Evolutionary conservation across 768 basidiomycete species (phyloP).

Genomic region (Brasilioporus rufonigricans): DNA sequence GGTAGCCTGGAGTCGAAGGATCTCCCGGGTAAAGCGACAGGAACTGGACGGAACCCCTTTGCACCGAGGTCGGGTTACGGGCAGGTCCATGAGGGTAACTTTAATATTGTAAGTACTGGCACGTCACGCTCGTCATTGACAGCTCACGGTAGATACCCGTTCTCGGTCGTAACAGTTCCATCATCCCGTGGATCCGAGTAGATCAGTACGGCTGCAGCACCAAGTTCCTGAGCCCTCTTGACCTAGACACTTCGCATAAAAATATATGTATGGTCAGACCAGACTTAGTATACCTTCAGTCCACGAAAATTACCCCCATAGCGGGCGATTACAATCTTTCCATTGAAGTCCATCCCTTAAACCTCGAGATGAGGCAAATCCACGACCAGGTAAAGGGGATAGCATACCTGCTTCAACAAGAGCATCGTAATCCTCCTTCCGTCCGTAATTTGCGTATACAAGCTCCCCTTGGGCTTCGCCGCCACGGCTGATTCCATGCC

Average conservation of each 20-base stretch:
- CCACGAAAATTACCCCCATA: constrained; percentile 84
- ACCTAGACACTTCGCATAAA: constrained; percentile 48
- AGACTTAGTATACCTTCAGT: constrained; percentile 60
- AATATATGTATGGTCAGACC: constrained; percentile 6
- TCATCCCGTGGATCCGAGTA: constrained; percentile 90
- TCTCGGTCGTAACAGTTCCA: constrained; percentile 71
- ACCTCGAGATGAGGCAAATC: background rate
- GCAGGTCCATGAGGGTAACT: constrained; percentile 77
- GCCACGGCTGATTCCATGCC: constrained; percentile 68
- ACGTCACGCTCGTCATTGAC: background rate
- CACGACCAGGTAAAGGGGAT: background rate
- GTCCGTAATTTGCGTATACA: constrained; percentile 58
- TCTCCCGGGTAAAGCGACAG: constrained; percentile 69
- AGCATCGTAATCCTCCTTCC: constrained; percentile 60
- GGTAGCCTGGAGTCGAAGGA: constrained; percentile 85
- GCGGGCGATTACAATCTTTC: constrained; percentile 75
- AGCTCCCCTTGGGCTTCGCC: constrained; percentile 64
- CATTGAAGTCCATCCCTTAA: constrained; percentile 64
- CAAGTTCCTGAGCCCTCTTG: constrained; percentile 84
- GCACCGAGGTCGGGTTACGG: constrained; percentile 77
- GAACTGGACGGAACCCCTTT: constrained; percentile 83
- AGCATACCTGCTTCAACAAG: constrained; percentile 48
- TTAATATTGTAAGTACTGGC: background rate
- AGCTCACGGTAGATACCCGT: constrained; percentile 66
- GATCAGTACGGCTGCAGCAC: constrained; percentile 76